Base-by-base conservation (phyloP, 192 early-diverging fungal species). In the Obelidium mucronatum region DNA sequence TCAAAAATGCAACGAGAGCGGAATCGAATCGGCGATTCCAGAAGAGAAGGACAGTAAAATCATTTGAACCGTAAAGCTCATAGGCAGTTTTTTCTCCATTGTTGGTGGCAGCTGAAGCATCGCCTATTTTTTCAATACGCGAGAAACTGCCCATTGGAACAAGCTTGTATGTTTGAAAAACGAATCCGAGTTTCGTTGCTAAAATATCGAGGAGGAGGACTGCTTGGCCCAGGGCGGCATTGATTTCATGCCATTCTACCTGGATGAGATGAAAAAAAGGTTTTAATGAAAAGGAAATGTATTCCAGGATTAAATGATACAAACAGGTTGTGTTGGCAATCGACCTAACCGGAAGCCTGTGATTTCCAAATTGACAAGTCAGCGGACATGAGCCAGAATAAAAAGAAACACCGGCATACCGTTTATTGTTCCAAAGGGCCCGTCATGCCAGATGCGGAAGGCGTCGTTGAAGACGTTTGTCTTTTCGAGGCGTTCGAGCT, bases 381-480 rank as follows among this genome's bases (percentile, higher is more conserved):
- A n/a, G n/a, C n/a, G n/a, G n/a, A n/a, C n/a, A n/a, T n/a, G n/a
- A n/a, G n/a, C n/a, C n/a, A n/a, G n/a, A n/a, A n/a, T n/a, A n/a
- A n/a, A n/a, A n/a, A n/a, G 17, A 44, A 48, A 15, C 44, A 48
- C 8, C 8, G 19, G 0, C 44, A 48, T 0, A 48, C 44, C 96
- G 80, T 99, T 97, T 76, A 99, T 99, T 8, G 93, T 95, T 6
- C 92, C 96, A 78, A 97, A 92, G 37, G 90, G 88, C 1, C 94
- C 94, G 70, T 91, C 90, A 51, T 95, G 91, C 40, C 90, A 81
- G 40, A 99, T 97, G 58, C 91, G 91, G 80, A 97, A 97, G 0
- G 94, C 90, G 74, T 99, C 97, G 80, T 97, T 97, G 84, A 92
- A 96, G 19, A 99, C 95, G 76, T 96, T 96, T 2, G 96, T 97